phyloP scores from a whole-genome alignment of 1,284 basidiomycete species.

The Crucibulum parvulum region DNA sequence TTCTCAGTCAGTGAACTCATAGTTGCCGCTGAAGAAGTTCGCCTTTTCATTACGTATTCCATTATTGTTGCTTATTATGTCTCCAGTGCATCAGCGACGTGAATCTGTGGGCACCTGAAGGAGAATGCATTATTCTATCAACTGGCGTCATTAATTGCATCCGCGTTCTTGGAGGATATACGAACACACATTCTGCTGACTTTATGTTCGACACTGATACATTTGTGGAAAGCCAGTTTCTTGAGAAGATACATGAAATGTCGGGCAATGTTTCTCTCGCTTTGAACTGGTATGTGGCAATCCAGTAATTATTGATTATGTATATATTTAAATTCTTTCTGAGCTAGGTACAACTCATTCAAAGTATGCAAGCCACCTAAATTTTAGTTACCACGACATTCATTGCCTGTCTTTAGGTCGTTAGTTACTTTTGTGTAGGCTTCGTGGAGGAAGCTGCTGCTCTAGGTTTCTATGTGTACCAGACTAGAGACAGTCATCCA shows the following conservation, averaged over 20 bases:
- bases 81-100: constrained; percentile 62
- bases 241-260: constrained; percentile 45
- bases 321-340: constrained; percentile 5
- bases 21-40: constrained; percentile 67
- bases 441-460: constrained; percentile 61
- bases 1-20: constrained; percentile 62
- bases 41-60: constrained; percentile 6
- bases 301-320: neutral
- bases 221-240: constrained; percentile 64
- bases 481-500: constrained; percentile 62
- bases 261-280: constrained; percentile 57
- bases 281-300: constrained; percentile 60
- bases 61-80: constrained; percentile 1
- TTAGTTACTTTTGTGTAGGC: constrained; percentile 66
- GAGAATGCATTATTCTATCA: constrained; percentile 59
- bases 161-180: constrained; percentile 67
- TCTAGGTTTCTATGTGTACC: constrained; percentile 67
- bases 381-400: neutral
- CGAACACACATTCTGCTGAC: constrained; percentile 50
- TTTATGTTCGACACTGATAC: constrained; percentile 65
- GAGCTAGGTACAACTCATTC: constrained; percentile 67
- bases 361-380: constrained; percentile 45
- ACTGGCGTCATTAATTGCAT: constrained; percentile 68
- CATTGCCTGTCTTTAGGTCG: constrained; percentile 47
- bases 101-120: constrained; percentile 59